Evolutionary conservation across 2,329 filamentous ascomycete genomes (phyloP), one percentile per base, ranked within the genome.

Genomic region (Anthostomella pinea): DNA sequence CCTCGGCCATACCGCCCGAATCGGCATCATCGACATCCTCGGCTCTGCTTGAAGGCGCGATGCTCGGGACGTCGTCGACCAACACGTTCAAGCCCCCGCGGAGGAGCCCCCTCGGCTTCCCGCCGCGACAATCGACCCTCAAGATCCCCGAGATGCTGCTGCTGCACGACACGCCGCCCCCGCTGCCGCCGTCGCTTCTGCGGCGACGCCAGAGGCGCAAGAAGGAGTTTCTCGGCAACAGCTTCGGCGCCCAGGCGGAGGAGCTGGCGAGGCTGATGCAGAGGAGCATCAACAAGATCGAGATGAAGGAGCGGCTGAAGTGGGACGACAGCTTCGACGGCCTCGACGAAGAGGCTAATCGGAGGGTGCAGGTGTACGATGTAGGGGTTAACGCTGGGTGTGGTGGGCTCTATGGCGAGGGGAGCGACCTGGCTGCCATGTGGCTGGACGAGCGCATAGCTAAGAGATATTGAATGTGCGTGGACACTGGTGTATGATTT

Each of bases 71-170:
- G 9, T 17, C 29, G 3, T 15, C 18, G 17, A 17, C 31, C 8
- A 20, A 18, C 18, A 34, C 30, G 23, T 25, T 22, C 8, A 40
- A 35, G 16, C 32, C 45, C 3, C 46, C 44, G 4, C 33, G 33
- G 14, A 39, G 35, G 38, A 66, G 65, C 4, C 60, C 64, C 25
- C 56, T 77, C 7, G 32, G 60, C 14, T 80, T 73, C 40, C 76
- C 76, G 0, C 69, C 75, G 1, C 52, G 61, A 3, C 38, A 52
- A 3, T 75, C 72, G 1, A 67, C 61, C 2, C 64, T 77, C 10
- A 67, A 63, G 42, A 66, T 79, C 4, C 76, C 76, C 3, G 57
- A 68, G 24, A 62, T 67, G 1, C 52, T 79, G 8, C 52, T 80
- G 0, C 45, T 79, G 20, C 64, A 77, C 49, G 67, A 72, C 27